Evolutionary conservation across 2,329 filamentous ascomycete species (phyloP), one percentile per base, ranked within the genome.

Genomic region (Penicillium frequentans): DNA sequence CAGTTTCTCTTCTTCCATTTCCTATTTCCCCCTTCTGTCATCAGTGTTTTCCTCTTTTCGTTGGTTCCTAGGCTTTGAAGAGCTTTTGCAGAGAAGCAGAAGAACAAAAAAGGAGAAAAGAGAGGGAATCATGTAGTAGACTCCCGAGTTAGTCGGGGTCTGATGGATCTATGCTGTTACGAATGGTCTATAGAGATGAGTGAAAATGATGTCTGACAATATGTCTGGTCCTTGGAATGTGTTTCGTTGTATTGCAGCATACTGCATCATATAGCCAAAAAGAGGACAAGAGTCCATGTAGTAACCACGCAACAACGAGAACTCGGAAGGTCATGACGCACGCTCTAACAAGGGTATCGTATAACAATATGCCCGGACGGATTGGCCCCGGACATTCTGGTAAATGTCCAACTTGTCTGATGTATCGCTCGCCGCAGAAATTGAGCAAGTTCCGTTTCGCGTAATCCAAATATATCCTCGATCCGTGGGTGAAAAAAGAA

Each of bases 101-200:
- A 35, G 51, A 44, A 26, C n/a, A 42, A 43, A 47, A 53, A 48
- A 48, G 48, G 39, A 62, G 44, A 59, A 58, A 46, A 59, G 52
- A 56, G 51, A 33, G 56, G 54, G 56, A 61, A 29, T 51, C 45
- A 64, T 58, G 58, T 64, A 58, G 64, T 64, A 64, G 64, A 62
- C 55, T 57, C 59, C 49, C 49, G 59, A 58, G 51, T 64, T 54
- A 64, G 45, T 19, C 21, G 58, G 59, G 57, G 63, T 66, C 60
- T 63, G 60, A 64, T 66, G 68, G 69, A 68, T 69, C 66, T 68
- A 73, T 73, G 72, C 67, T 70, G 70, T 73, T 73, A 74, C 67
- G 72, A 73, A 72, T 73, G 68, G 69, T 68, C 68, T 72, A 72
- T 73, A 73, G 71, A 74, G 68, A 71, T 68, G 69, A 72, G 67